Conservation (phyloP, 345 rosid genomes). For the Firmiana major region DNA sequence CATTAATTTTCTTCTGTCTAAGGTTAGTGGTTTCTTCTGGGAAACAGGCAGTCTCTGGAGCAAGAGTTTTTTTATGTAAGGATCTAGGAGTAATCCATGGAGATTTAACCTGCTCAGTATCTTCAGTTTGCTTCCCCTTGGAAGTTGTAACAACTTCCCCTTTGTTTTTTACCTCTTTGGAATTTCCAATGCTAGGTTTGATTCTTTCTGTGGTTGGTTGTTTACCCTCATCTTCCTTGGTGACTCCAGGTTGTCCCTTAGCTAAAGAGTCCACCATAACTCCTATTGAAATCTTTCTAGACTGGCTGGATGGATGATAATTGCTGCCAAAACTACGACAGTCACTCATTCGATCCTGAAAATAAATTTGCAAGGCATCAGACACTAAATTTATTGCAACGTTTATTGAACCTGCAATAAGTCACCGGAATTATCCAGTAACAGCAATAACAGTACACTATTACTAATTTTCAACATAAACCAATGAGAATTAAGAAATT, state of each 20-base stretch:
- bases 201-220: slow-evolving; percentile 29
- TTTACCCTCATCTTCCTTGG: slow-evolving; percentile 28
- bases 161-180: slow-evolving; percentile 29
- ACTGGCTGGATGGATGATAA: slow-evolving; percentile 57
- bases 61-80: slow-evolving; percentile 29
- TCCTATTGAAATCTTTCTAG: slow-evolving; percentile 85
- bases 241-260: slow-evolving; percentile 35
- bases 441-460: background rate
- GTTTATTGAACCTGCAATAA: background rate
- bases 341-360: slow-evolving; percentile 55
- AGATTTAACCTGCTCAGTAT: slow-evolving; percentile 39
- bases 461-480: background rate
- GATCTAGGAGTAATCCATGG: slow-evolving; percentile 59
- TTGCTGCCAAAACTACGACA: slow-evolving; percentile 56
- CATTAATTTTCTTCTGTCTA: slow-evolving; percentile 33
- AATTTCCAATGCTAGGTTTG: slow-evolving; percentile 26
- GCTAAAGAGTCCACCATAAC: slow-evolving; percentile 47
- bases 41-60: slow-evolving; percentile 30
- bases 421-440: background rate
- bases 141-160: slow-evolving; percentile 27
- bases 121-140: slow-evolving; percentile 38
- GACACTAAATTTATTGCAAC: background rate
- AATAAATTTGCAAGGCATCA: slow-evolving; percentile 17
- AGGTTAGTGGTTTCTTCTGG: slow-evolving; percentile 31
- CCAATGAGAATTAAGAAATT: background rate